A percentile compares a stretch with the other conserved stretches of the same genome.
phyloP scores from a whole-genome alignment of 805 yeast genomes.

The Saccharomycopsis microspora region DNA sequence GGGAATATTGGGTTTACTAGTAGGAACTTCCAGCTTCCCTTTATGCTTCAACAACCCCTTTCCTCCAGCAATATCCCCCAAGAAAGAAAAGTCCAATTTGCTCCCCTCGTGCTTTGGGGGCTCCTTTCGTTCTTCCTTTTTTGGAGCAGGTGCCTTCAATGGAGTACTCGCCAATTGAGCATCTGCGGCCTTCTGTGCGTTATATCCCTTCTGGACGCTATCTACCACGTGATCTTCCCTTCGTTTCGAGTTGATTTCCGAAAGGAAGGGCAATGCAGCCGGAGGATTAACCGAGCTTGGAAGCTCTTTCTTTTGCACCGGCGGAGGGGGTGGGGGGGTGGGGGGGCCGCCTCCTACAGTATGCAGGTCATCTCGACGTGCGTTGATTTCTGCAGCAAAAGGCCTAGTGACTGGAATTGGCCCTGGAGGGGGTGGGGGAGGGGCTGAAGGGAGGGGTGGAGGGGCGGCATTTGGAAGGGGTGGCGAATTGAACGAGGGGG shows the following conservation, averaged over 20 bases:
- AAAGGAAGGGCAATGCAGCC: slow-evolving; percentile 39
- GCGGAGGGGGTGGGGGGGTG: neutral
- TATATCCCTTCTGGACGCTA: slow-evolving; percentile 18
- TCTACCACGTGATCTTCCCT: slow-evolving; percentile 41
- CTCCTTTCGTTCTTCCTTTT: too few species aligned
- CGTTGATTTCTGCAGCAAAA: too few species aligned
- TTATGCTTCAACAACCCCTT: too few species aligned
- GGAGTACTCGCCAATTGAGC: too few species aligned
- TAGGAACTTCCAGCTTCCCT: too few species aligned
- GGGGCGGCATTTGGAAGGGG: slow-evolving; percentile 13
- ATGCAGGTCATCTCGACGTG: too few species aligned
- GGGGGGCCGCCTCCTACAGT: neutral
- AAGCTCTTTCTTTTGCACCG: slow-evolving; percentile 3
- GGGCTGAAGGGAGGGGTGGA: slow-evolving; percentile 1
- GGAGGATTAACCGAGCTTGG: slow-evolving; percentile 23
- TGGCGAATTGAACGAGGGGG: slow-evolving; percentile 12
- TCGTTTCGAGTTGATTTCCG: slow-evolving; percentile 45
- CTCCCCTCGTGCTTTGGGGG: too few species aligned
- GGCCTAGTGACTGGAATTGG: neutral
- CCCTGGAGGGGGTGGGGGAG: slow-evolving; percentile 15
- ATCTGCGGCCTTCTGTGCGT: too few species aligned
- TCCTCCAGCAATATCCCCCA: slow-evolving; percentile 2
- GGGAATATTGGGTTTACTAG: too few species aligned
- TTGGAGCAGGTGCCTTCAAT: too few species aligned
- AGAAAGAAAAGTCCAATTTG: neutral